phyloP scores from a whole-genome alignment of 176 grass and related monocot genomes.

The Eleusine coracana region DNA sequence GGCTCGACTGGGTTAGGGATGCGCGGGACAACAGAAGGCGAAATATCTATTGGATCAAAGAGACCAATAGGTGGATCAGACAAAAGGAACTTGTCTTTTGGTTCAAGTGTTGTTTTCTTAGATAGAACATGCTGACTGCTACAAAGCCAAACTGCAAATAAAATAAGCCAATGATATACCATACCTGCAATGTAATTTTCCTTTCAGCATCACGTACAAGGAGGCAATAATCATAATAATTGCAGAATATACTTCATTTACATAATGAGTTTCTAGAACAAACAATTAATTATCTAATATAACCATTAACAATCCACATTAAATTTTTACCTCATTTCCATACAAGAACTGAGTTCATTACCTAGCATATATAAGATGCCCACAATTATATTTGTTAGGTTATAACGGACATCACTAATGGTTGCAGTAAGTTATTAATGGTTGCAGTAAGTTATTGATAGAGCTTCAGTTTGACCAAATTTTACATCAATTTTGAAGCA shows the following conservation, averaged over 20 bases:
- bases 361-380: neutral
- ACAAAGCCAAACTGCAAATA: slow-evolving; percentile 69
- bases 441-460: neutral
- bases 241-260: slow-evolving; percentile 8
- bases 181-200: slow-evolving; percentile 62
- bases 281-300: neutral
- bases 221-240: slow-evolving; percentile 12
- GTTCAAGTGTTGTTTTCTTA: slow-evolving; percentile 65
- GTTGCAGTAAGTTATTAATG: too few species aligned
- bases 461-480: neutral
- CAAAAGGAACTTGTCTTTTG: slow-evolving; percentile 79
- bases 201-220: slow-evolving; percentile 35
- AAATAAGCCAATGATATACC: slow-evolving; percentile 60
- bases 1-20: slow-evolving; percentile 72
- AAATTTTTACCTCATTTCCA: slow-evolving; percentile 1
- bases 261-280: neutral
- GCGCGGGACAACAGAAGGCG: slow-evolving; percentile 77
- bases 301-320: slow-evolving; percentile 14
- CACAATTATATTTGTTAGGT: slow-evolving; percentile 1
- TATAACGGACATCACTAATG: neutral
- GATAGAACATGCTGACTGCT: slow-evolving; percentile 58
- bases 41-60: slow-evolving; percentile 92
- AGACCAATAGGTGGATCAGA: slow-evolving; percentile 94
- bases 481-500: neutral
- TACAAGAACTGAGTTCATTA: slow-evolving; percentile 18